Conservation (phyloP, 192 early-diverging fungal genomes). For the Rhizophagus clarus region DNA sequence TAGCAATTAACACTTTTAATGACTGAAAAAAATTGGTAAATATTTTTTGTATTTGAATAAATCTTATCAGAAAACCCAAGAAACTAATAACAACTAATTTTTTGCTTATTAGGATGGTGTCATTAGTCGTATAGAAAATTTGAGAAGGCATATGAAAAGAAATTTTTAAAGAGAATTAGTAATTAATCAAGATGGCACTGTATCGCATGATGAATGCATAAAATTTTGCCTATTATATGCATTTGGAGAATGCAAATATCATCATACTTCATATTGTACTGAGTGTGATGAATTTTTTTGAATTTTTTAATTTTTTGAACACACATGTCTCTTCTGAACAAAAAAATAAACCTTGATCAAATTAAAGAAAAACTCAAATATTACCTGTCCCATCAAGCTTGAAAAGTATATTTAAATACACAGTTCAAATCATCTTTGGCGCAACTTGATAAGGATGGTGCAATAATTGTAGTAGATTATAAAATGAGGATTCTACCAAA, state of each 20-base stretch:
- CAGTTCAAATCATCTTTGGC: not conserved
- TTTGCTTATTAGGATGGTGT: not conserved
- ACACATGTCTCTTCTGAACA: not conserved
- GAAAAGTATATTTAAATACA: slow-evolving; percentile 1
- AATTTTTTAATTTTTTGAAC: not conserved
- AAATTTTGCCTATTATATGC: not conserved
- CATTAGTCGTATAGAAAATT: not conserved
- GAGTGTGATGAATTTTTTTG: not conserved
- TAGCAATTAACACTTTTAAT: not conserved
- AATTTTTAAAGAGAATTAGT: not conserved
- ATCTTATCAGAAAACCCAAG: not conserved
- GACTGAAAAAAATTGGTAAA: not conserved
- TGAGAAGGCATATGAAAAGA: not conserved
- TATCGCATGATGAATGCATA: not conserved
- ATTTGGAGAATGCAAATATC: not conserved
- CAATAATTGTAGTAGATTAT: not conserved
- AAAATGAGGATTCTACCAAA: not conserved
- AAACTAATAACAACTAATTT: not conserved
- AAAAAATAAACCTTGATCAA: not conserved
- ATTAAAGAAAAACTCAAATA: not conserved
- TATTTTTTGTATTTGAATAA: not conserved
- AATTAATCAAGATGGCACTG: not conserved
- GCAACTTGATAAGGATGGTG: not conserved
- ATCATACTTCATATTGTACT: not conserved
- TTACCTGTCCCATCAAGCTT: not conserved